phyloP scores from a whole-genome alignment of 441 rosid genomes.

The Breynia disticha region DNA sequence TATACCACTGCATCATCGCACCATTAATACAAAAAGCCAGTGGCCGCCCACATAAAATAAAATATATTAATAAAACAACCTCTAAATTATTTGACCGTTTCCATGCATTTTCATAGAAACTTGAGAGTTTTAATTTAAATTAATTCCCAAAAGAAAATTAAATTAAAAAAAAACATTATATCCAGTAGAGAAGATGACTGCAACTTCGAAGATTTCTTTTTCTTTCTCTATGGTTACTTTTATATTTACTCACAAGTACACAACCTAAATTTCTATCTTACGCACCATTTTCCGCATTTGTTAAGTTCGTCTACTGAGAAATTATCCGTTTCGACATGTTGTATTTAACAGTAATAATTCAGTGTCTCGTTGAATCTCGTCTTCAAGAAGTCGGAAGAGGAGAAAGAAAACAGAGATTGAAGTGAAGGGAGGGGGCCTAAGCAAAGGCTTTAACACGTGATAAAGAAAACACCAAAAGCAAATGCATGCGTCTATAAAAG shows the following conservation, averaged over 20 bases:
- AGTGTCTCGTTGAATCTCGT: too few relatives aligned
- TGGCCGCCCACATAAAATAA: not conserved
- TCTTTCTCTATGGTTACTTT: constrained; percentile 48
- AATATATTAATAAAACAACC: constrained; percentile 18
- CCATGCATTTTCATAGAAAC: too few relatives aligned
- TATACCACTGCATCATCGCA: too few relatives aligned
- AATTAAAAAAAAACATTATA: too few relatives aligned
- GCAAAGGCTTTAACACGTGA: constrained; percentile 76
- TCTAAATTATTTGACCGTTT: constrained; percentile 7
- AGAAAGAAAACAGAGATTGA: constrained; percentile 14
- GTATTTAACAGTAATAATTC: too few relatives aligned
- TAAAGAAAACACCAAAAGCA: constrained; percentile 66
- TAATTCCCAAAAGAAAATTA: too few relatives aligned
- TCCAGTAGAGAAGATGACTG: constrained; percentile 23
- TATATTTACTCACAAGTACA: constrained; percentile 12
- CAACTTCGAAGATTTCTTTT: constrained; percentile 74
- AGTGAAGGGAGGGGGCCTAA: constrained; percentile 6
- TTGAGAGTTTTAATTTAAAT: too few relatives aligned
- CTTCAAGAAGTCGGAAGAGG: too few relatives aligned
- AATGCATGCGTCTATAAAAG: constrained; percentile 93
- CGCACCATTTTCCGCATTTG: not conserved
- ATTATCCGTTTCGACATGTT: too few relatives aligned
- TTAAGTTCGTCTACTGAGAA: too few relatives aligned
- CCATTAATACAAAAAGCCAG: constrained; percentile 14
- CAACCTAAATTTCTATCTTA: not conserved